These are phyloP conservation scores for Gossypium longicalyx DNA, from an alignment of 345 rosid species.

Conservation along the genomic window DNA sequence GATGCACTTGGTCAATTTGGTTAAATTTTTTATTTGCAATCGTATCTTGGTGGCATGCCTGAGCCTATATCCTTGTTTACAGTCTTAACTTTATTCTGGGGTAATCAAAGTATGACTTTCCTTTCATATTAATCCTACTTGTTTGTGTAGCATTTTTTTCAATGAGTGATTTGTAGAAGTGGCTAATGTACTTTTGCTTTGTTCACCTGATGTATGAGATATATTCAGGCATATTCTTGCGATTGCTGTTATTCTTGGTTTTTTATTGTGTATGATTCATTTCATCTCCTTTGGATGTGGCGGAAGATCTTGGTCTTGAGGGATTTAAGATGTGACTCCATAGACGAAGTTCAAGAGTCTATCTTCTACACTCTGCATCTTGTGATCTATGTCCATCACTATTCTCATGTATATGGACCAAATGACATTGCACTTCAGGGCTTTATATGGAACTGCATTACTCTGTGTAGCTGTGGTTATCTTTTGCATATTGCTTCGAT, in stretches of 20 bases:
- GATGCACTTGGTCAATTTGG: background rate
- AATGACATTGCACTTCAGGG: background rate
- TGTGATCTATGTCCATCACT: background rate
- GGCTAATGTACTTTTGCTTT: background rate
- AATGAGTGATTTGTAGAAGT: background rate
- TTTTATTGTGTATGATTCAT: background rate
- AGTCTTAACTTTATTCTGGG: background rate
- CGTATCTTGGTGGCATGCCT: background rate
- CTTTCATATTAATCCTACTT: background rate
- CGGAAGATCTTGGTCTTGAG: background rate
- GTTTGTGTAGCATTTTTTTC: background rate
- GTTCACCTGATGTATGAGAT: background rate
- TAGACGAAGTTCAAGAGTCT: background rate
- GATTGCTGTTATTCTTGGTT: background rate
- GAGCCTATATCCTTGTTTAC: background rate
- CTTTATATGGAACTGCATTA: background rate
- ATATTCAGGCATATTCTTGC: background rate
- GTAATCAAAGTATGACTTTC: background rate
- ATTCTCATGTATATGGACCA: background rate
- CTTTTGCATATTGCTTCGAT: background rate
- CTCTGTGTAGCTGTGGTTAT: background rate
- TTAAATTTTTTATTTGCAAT: background rate
- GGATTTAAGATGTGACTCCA: background rate
- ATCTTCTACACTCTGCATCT: background rate
- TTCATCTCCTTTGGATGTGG: background rate